A percentile compares a stretch with the other conserved stretches of the same genome.
Evolutionary conservation across 75 land plant species (phyloP).

Genomic region (Cryptomeria japonica): DNA sequence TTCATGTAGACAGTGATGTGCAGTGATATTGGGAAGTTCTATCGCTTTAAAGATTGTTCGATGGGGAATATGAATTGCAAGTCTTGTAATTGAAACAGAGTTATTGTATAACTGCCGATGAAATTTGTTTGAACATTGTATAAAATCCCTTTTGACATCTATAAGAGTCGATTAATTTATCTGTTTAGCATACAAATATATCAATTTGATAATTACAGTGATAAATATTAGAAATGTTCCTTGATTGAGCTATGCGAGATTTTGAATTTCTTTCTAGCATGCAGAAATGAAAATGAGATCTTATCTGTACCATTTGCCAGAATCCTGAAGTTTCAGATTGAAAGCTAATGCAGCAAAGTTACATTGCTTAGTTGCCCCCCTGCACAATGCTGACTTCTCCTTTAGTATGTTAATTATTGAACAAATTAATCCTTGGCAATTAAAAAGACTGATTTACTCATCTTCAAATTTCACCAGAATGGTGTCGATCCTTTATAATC

Average conservation of each 20-base stretch:
- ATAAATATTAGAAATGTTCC: not conserved
- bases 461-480: not conserved
- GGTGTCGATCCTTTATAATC: not conserved
- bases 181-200: not conserved
- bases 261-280: not conserved
- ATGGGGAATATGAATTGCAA: not conserved
- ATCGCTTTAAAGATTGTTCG: not conserved
- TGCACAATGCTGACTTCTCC: not conserved
- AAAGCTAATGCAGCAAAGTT: not conserved
- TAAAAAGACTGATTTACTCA: not conserved
- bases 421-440: not conserved
- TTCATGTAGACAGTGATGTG: not conserved
- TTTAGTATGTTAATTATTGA: not conserved
- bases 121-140: constrained; percentile 1
- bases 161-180: not conserved
- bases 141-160: not conserved
- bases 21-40: not conserved
- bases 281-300: not conserved
- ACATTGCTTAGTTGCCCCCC: not conserved
- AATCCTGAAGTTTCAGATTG: not conserved
- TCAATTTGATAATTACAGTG: not conserved
- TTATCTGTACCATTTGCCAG: not conserved
- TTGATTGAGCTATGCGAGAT: not conserved
- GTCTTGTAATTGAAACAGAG: not conserved
- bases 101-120: not conserved